phyloP scores from a whole-genome alignment of 2,329 filamentous ascomycete species.

The Alternaria arborescens region DNA sequence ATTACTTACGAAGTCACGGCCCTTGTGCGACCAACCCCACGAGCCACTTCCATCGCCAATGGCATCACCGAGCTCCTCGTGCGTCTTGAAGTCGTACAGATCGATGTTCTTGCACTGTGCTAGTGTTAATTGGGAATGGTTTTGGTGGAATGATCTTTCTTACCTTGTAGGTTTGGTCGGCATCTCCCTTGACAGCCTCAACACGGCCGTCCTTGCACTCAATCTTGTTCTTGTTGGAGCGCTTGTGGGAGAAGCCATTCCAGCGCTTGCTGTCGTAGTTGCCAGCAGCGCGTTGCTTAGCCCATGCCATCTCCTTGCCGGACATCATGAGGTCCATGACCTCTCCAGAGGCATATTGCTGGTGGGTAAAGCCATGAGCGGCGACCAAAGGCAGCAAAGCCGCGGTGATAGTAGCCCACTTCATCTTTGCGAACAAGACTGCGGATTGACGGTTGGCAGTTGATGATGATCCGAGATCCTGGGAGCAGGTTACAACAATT shows the following conservation, averaged over 20 bases:
- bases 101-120: constrained; percentile 56
- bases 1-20: constrained; percentile 59
- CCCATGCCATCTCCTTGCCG: constrained; percentile 46
- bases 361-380: constrained; percentile 39
- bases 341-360: constrained; percentile 44
- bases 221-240: constrained; percentile 38
- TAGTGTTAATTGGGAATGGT: background rate
- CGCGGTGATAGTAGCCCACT: constrained; percentile 42
- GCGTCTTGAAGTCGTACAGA: constrained; percentile 65
- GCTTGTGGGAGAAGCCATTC: constrained; percentile 43
- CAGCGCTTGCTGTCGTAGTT: constrained; percentile 43
- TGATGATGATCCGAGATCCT: constrained; percentile 29
- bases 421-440: constrained; percentile 41
- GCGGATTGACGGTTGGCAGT: constrained; percentile 31
- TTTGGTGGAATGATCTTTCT: background rate
- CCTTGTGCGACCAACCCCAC: constrained; percentile 63
- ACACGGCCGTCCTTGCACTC: constrained; percentile 48
- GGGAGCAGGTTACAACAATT: constrained; percentile 20
- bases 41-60: constrained; percentile 55
- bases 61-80: constrained; percentile 62
- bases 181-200: constrained; percentile 49
- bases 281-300: constrained; percentile 42
- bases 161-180: constrained; percentile 50
- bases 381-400: constrained; percentile 43
- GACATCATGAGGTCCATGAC: constrained; percentile 49